Percentiles rank a stretch among this genome's conserved stretches.
These are phyloP conservation scores for Nemania sp. DNA, from an alignment of 2,329 filamentous ascomycete species.

Conservation along the genomic window DNA sequence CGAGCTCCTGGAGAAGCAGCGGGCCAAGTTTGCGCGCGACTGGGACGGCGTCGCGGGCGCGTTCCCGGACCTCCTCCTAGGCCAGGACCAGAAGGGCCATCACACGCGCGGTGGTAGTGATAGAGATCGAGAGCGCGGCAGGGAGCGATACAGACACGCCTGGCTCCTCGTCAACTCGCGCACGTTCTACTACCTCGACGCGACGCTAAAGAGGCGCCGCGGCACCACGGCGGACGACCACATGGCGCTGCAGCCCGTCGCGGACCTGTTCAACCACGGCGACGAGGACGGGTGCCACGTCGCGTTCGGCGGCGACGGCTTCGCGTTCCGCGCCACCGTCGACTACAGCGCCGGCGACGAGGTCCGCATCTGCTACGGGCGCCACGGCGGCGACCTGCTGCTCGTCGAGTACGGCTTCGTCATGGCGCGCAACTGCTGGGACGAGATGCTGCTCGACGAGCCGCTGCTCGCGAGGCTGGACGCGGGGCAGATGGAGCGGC, in stretches of 20 bases:
- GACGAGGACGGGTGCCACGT: slow-evolving; percentile 57
- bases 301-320: slow-evolving; percentile 54
- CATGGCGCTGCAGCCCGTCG: slow-evolving; percentile 72
- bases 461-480: slow-evolving; percentile 49
- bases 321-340: slow-evolving; percentile 57
- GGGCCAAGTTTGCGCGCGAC: slow-evolving; percentile 54
- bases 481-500: slow-evolving; percentile 41
- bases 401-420: slow-evolving; percentile 68
- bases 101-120: too few relatives aligned
- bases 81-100: too few relatives aligned
- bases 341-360: slow-evolving; percentile 64
- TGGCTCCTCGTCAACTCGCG: slow-evolving; percentile 67
- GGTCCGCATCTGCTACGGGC: slow-evolving; percentile 70
- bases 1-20: slow-evolving; percentile 59
- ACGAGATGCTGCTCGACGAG: slow-evolving; percentile 54
- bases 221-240: slow-evolving; percentile 54
- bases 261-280: slow-evolving; percentile 71
- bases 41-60: slow-evolving; percentile 50
- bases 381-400: slow-evolving; percentile 73
- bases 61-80: slow-evolving; percentile 47
- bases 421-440: slow-evolving; percentile 53
- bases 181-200: slow-evolving; percentile 62
- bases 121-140: neutral
- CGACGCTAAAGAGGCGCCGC: slow-evolving; percentile 47
- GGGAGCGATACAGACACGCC: slow-evolving; percentile 50